Percentiles rank a stretch among this genome's conserved stretches.
Conservation (phyloP, 1,139 yeast genomes). For the Diutina neorugosa region DNA sequence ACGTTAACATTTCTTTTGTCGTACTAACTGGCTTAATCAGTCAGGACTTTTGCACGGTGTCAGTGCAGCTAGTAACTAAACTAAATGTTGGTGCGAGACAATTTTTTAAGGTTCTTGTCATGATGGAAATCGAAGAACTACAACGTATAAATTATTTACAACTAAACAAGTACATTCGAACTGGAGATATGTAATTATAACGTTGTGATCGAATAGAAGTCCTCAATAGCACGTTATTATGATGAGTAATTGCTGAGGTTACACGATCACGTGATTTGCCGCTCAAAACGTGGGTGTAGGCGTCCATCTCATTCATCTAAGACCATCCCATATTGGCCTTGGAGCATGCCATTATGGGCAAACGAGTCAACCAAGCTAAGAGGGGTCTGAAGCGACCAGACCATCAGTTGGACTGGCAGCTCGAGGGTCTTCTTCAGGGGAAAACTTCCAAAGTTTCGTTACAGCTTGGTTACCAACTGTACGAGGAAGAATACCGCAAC, state of each 20-base stretch:
- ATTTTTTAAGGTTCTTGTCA: no score
- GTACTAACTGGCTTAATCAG: no score
- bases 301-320: background rate
- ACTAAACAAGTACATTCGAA: no score
- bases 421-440: constrained; percentile 1
- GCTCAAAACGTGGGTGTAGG: background rate
- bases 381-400: background rate
- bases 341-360: constrained; percentile 3
- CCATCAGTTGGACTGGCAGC: constrained; percentile 1
- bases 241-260: background rate
- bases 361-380: background rate
- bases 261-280: background rate
- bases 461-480: constrained; percentile 1
- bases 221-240: no score
- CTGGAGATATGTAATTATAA: no score
- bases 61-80: no score
- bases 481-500: background rate
- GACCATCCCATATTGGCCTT: background rate
- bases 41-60: no score
- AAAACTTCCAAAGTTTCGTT: background rate
- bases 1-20: no score
- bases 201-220: no score
- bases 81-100: no score
- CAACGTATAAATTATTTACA: no score
- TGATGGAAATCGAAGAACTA: no score